phyloP scores from a whole-genome alignment of 2,329 filamentous ascomycete species.

The Claviceps capensis region DNA sequence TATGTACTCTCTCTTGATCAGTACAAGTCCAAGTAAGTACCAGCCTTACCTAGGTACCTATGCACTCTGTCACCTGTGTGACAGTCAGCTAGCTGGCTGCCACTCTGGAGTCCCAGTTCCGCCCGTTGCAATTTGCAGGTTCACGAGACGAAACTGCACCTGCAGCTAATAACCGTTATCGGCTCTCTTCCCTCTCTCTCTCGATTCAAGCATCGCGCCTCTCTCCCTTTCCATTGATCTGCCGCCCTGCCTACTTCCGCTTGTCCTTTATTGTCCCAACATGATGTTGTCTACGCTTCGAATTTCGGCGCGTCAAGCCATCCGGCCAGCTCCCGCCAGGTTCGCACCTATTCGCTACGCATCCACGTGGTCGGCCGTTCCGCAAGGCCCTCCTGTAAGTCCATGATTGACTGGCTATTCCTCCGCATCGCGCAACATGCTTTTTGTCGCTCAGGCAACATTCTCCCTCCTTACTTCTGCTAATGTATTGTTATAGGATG shows the following conservation, averaged over 20 bases:
- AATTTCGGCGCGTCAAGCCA: slow-evolving; percentile 36
- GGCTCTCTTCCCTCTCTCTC: too few species aligned
- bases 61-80: too few species aligned
- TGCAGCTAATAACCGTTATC: too few species aligned
- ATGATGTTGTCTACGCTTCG: slow-evolving; percentile 48
- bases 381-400: slow-evolving; percentile 87
- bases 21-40: too few species aligned
- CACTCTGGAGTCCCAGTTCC: too few species aligned
- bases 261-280: not conserved
- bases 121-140: too few species aligned
- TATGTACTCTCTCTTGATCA: too few species aligned
- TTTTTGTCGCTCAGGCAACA: not conserved
- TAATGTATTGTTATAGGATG: slow-evolving; percentile 6
- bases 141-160: too few species aligned
- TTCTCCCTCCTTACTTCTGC: not conserved
- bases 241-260: not conserved
- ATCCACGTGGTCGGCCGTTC: slow-evolving; percentile 82
- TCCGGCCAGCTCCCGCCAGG: slow-evolving; percentile 26
- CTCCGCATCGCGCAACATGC: not conserved
- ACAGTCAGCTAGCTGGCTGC: too few species aligned
- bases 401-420: not conserved
- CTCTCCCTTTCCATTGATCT: not conserved
- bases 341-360: slow-evolving; percentile 38
- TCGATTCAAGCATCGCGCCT: not conserved
- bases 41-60: too few species aligned